Evolutionary conservation across 2,329 filamentous ascomycete species (phyloP), one percentile per base, ranked within the genome.

Genomic region (Neonectria faginata): DNA sequence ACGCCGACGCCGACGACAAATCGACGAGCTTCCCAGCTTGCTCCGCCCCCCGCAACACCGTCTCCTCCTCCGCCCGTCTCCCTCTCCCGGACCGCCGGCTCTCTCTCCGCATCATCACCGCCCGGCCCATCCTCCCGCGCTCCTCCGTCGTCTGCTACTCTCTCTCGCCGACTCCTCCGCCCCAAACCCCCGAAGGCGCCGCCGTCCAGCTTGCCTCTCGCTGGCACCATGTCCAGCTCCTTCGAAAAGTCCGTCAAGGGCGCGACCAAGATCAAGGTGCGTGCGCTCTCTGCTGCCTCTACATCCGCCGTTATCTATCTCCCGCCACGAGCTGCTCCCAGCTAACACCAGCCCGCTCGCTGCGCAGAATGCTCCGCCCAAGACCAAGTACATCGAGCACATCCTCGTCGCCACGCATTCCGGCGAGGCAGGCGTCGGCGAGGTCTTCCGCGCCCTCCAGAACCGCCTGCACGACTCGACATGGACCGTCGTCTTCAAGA

Each of bases 241-340:
- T 98, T 98, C 79, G 96, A 99, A 86, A 99, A 98, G 86, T 97
- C 94, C 73, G 96, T 99, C 78, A 98, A 98, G 86, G 96, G 95
- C 82, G 95, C 93, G 74, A 98, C 95, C 75, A 98, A 98, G 86
- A 93, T 97, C 79, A 98, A 97, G 89, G 94, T 94, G 67, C 65
- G 70, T 73, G 51, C 45, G 16, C 51, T 57, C 31, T 33, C 11
- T 33, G 31, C 31, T 41, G 29, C 20, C 22, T 39, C n/a, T 47
- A 9, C n/a, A 10, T 39, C 33, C 16, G 25, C 36, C 8, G 33
- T 31, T 11, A 25, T 39, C 18, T 9, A 16, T 39, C 33, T 29
- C n/a, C 25, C 22, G 29, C 42, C 42, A 20, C 18, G 29, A 44
- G 44, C 27, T 27, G 22, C 53, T 22, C 29, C n/a, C 39, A 61